phyloP scores from a whole-genome alignment of 805 yeast species.

The Wickerhamomyces mucosus region DNA sequence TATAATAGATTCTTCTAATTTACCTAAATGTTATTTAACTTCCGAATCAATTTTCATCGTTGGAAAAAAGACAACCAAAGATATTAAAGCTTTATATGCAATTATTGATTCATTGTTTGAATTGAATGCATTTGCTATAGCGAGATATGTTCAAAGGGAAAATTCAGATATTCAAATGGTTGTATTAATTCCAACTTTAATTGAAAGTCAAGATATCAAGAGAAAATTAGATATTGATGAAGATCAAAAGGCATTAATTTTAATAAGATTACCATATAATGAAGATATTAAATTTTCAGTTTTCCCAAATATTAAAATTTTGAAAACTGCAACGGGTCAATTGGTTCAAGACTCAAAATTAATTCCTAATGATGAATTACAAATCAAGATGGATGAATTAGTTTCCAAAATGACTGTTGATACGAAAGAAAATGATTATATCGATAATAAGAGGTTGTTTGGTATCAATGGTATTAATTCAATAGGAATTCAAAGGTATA shows the following conservation, averaged over 20 bases:
- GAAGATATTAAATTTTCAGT: constrained; percentile 65
- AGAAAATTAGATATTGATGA: constrained; percentile 18
- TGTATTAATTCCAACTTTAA: constrained; percentile 41
- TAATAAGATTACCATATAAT: constrained; percentile 55
- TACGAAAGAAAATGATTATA: constrained; percentile 11
- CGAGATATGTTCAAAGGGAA: constrained; percentile 47
- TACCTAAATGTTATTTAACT: constrained; percentile 53
- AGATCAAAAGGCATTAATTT: constrained; percentile 32
- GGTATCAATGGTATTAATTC: constrained; percentile 14
- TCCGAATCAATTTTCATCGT: constrained; percentile 51
- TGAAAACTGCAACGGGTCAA: constrained; percentile 24
- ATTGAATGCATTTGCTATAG: constrained; percentile 42
- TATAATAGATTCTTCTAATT: constrained; percentile 31
- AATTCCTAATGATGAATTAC: constrained; percentile 30
- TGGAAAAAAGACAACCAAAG: constrained; percentile 24
- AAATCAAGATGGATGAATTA: constrained; percentile 32
- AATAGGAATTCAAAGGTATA: constrained; percentile 17
- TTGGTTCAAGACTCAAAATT: constrained; percentile 15
- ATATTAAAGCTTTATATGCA: constrained; percentile 33
- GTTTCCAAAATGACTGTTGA: constrained; percentile 37
- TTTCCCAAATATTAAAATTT: constrained; percentile 31
- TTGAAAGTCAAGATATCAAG: constrained; percentile 13
- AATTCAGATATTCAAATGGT: constrained; percentile 43
- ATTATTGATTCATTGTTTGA: constrained; percentile 45
- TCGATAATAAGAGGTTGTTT: constrained; percentile 14